Percentiles rank a stretch among this genome's conserved stretches.
These are phyloP conservation scores for Lepiota subincarnata DNA, from an alignment of 768 basidiomycete species.

Conservation along the genomic window DNA sequence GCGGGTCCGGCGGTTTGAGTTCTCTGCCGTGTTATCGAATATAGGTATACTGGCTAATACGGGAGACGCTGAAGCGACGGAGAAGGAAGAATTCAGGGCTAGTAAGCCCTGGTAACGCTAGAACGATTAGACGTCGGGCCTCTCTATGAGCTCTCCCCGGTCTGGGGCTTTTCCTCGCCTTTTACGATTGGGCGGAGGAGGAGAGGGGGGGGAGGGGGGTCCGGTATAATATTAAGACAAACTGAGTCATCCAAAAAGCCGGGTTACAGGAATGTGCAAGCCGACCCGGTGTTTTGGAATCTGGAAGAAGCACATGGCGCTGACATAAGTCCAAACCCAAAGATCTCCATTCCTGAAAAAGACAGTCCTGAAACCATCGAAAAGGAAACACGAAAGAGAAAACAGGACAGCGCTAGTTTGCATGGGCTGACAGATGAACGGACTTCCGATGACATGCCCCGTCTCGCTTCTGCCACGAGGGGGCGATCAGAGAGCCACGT, in stretches of 20 bases:
- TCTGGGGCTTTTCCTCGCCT: not conserved
- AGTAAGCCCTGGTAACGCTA: not conserved
- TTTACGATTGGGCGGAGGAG: too few relatives aligned
- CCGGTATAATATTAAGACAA: not conserved
- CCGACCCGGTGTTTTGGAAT: conserved; percentile 5
- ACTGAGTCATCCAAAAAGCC: not conserved
- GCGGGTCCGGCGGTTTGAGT: not conserved
- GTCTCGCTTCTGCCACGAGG: conserved; percentile 10
- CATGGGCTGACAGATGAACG: not conserved
- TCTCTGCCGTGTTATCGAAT: not conserved
- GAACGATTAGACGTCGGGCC: not conserved
- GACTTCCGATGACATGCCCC: not conserved
- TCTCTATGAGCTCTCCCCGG: not conserved
- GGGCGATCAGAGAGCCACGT: conserved; percentile 8
- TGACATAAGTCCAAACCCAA: conserved; percentile 7
- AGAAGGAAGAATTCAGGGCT: not conserved
- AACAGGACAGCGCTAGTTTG: not conserved
- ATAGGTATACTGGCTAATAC: not conserved
- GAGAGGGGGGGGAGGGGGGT: too few relatives aligned
- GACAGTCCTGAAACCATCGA: not conserved
- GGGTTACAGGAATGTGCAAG: not conserved
- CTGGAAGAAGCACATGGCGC: not conserved
- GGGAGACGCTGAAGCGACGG: not conserved
- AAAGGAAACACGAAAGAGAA: conserved; percentile 9
- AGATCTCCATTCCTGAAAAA: not conserved